Base-by-base conservation (phyloP, 2,329 filamentous ascomycete species). In the Hirsutella thompsonii region DNA sequence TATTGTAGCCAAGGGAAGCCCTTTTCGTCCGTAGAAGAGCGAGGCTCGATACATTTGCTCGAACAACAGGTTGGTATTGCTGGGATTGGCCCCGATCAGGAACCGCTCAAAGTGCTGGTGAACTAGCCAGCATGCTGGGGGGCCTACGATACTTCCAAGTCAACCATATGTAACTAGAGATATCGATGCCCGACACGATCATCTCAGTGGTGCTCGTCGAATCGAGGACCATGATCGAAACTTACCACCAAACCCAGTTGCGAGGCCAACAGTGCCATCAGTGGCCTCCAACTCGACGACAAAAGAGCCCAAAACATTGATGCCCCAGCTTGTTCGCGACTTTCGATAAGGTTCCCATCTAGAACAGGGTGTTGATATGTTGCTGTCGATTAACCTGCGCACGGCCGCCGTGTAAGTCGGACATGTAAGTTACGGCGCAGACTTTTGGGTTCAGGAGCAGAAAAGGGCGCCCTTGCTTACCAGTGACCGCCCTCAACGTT, bases 11-110 rank as follows among this genome's bases (percentile, higher is more conserved):
- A 90, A 76, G 2, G 89, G 83, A 2, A 95, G 76, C 37, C 89
- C 89, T 62, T 95, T 95, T 50, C 89, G 81, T 46, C 89, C 89
- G 57, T 95, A 95, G 69, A 94, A 95, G 85, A 94, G 93, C 50
- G 87, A 93, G 2, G 75, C 84, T 45, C 88, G 80, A 69, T 94
- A 95, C 89, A 95, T 94, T 61, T 93, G 87, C 68, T 95, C 89
- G 58, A 93, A 95, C 23, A 95, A 69, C 47, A 89, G 75, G 63
- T 94, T 94, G 40, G 86, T 93, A 57, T 95, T 87, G 52, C 89
- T 75, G 10, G 88, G 88, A 59, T 95, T 89, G 52, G 85, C 81
- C 34, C 87, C 88, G 51, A 94, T 72, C 46, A 95, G 67, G 72
- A 95, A 95, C 47, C 89, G 77, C 62, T 92, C 83, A 59, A 95